phyloP scores from a whole-genome alignment of 306 rosid species.

The Trifolium dubium region DNA sequence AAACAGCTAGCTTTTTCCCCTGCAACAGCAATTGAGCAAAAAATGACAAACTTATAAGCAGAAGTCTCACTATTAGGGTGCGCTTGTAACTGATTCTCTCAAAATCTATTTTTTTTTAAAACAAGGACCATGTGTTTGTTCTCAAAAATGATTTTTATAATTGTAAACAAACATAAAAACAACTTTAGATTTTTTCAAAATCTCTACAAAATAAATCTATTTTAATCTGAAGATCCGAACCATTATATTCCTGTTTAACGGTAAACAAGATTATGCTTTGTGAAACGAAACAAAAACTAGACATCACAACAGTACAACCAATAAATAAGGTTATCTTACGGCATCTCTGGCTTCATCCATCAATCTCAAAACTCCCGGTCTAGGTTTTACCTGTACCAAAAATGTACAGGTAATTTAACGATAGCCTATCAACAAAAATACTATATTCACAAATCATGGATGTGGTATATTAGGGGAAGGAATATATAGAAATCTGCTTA shows the following conservation, averaged over 20 bases:
- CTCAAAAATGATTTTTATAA: too few relatives aligned
- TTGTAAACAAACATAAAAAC: too few relatives aligned
- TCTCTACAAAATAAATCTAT: too few relatives aligned
- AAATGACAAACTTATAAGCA: constrained; percentile 5
- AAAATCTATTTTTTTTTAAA: too few relatives aligned
- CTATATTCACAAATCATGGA: constrained; percentile 21
- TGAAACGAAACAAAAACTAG: constrained; percentile 25
- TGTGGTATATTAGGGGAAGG: constrained; percentile 4
- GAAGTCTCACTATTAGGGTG: neutral
- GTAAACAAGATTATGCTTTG: neutral
- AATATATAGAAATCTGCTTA: constrained; percentile 50
- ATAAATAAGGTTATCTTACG: constrained; percentile 60
- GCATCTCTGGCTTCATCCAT: constrained; percentile 93
- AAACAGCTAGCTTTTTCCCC: constrained; percentile 90
- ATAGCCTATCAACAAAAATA: constrained; percentile 22
- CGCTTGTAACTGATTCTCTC: too few relatives aligned
- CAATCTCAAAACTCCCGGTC: constrained; percentile 92
- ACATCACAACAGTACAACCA: constrained; percentile 11
- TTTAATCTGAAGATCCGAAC: neutral
- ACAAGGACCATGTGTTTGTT: too few relatives aligned
- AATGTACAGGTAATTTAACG: constrained; percentile 15
- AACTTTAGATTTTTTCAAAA: too few relatives aligned
- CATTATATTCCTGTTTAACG: neutral
- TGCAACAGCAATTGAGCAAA: constrained; percentile 41
- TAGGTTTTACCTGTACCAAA: constrained; percentile 77